Evolutionary conservation across 495 filamentous ascomycete genomes (phyloP), one percentile per base, ranked within the genome.

Genomic region (Aspergillus bertholletiae): DNA sequence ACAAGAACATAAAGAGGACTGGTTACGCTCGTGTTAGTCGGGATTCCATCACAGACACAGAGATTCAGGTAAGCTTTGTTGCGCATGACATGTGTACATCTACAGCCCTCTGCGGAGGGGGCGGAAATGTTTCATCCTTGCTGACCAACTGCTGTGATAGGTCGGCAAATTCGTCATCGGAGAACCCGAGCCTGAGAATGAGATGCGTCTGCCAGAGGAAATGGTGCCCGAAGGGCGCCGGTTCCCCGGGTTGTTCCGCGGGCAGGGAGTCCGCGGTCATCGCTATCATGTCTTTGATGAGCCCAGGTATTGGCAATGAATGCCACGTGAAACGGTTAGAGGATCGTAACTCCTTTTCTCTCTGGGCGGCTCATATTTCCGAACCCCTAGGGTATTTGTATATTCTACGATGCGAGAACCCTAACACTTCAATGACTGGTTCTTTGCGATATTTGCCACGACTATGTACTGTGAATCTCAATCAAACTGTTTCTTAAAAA

Each of bases 251-350:
- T 64, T 94, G 67, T 97, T 99, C 70, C 85, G 81, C 57, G 94
- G 92, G 0, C 68, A 92, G 60, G 95, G 95, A 32, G 88, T 94
- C 9, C 77, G 94, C 59, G 95, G 89, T 9, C 95, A 99, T 74
- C 74, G 76, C 34, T 99, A 97, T 72, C 95, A 99, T 74, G 95
- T 97, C 22, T 97, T 99, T 68, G 81, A 96, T 54, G 88, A 94
- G 75, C 94, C 94, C 49, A 81, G 90, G 68, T 97, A 91, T 62
- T 82, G 70, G 71, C 72, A 74, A 59, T 77, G 62, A 66, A 35
- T 12, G 23, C 17, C 48, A 7, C 17, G 9, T 28, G 50, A 15
- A 34, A 17, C 22, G 13, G 21, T n/a, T 6, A 28, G 23, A 15
- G 35, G 46, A 4, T 15, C 39, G 12, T 37, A 37, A 26, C 22